Evolutionary conservation across 495 filamentous ascomycete species (phyloP).

Genomic region (Copromyces sp.): DNA sequence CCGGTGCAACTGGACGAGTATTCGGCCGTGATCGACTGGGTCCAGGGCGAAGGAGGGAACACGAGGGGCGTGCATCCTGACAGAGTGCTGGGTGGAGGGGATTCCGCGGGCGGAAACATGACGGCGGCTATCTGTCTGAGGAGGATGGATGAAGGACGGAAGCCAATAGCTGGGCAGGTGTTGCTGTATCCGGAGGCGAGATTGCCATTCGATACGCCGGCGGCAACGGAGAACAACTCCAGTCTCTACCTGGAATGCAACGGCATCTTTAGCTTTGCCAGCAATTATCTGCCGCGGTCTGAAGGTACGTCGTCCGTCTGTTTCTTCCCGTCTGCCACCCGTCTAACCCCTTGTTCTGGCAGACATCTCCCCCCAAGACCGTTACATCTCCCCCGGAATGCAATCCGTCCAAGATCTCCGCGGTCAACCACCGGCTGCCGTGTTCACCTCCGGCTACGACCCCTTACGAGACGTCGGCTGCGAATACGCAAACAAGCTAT

Average conservation of each 20-base stretch:
- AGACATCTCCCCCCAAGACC: conserved; percentile 8
- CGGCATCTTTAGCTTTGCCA: conserved; percentile 29
- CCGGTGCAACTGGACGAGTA: conserved; percentile 27
- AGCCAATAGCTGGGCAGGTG: conserved; percentile 18
- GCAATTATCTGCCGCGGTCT: conserved; percentile 25
- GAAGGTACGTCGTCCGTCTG: conserved; percentile 1
- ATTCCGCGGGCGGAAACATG: conserved; percentile 30
- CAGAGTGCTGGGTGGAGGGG: conserved; percentile 22
- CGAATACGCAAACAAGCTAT: conserved; percentile 26
- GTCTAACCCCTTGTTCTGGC: neutral
- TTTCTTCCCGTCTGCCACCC: neutral
- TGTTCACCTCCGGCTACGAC: conserved; percentile 31
- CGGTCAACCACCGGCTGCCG: conserved; percentile 15
- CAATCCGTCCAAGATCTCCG: conserved; percentile 8
- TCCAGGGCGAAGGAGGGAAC: conserved; percentile 10
- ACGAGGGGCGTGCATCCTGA: conserved; percentile 17
- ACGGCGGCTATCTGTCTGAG: conserved; percentile 24
- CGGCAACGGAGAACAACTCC: conserved; percentile 25
- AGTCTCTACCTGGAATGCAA: conserved; percentile 28
- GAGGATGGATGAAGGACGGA: conserved; percentile 14
- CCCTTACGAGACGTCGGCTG: conserved; percentile 28
- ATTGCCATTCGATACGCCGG: conserved; percentile 26
- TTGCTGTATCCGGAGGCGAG: conserved; percentile 29
- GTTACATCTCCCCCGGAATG: conserved; percentile 16
- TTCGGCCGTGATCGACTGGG: conserved; percentile 20